Conservation (phyloP, 2,329 filamentous ascomycete species). For the Pseudocercospora crystallina region DNA sequence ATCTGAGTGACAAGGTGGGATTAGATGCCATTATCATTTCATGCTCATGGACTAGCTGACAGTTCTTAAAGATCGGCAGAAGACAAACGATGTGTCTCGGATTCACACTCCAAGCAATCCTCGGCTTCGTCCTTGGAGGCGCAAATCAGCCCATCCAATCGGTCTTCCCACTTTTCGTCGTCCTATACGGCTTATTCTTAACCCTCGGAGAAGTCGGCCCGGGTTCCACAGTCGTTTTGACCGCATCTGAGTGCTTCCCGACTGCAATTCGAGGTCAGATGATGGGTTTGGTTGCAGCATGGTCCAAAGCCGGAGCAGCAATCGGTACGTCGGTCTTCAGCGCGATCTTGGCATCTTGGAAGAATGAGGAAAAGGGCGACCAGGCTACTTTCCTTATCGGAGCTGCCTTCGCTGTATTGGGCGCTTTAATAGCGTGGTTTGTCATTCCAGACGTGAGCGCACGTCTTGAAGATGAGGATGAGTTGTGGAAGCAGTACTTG, state of each 20-base stretch:
- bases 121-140: slow-evolving; percentile 84
- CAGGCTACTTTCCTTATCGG: slow-evolving; percentile 88
- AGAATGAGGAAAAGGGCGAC: slow-evolving; percentile 55
- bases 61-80: slow-evolving; percentile 53
- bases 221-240: slow-evolving; percentile 62
- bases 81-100: slow-evolving; percentile 70
- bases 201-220: slow-evolving; percentile 77
- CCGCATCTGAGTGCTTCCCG: slow-evolving; percentile 81
- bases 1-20: slow-evolving; percentile 67
- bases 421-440: slow-evolving; percentile 64
- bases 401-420: slow-evolving; percentile 70
- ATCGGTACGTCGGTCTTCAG: slow-evolving; percentile 81
- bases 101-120: slow-evolving; percentile 67
- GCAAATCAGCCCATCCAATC: slow-evolving; percentile 43
- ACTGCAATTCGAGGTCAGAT: slow-evolving; percentile 79
- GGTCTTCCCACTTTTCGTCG: slow-evolving; percentile 56
- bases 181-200: slow-evolving; percentile 75
- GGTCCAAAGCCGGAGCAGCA: slow-evolving; percentile 73
- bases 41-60: too few relatives aligned
- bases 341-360: slow-evolving; percentile 56
- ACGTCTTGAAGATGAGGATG: slow-evolving; percentile 13
- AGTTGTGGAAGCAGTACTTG: slow-evolving; percentile 15
- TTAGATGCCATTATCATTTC: too few relatives aligned
- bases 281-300: slow-evolving; percentile 66
- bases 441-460: slow-evolving; percentile 30